Conservation (phyloP, 192 early-diverging fungal genomes). For the Coemansia sp. region DNA sequence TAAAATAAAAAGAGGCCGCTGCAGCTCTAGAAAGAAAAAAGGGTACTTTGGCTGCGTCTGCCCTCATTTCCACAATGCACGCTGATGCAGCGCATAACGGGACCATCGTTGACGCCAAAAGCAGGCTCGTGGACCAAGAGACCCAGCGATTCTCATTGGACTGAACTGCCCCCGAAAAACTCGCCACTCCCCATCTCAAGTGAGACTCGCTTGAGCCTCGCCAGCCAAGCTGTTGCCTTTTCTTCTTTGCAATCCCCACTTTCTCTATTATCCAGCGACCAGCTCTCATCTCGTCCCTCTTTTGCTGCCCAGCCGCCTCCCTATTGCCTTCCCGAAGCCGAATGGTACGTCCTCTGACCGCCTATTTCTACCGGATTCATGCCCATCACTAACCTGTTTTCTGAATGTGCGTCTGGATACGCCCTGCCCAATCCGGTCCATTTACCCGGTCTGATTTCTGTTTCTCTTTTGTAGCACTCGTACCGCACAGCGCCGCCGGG, state of each 20-base stretch:
- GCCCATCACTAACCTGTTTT: too few relatives aligned
- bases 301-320: not conserved
- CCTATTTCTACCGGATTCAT: too few relatives aligned
- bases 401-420: too few relatives aligned
- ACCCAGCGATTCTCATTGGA: not conserved
- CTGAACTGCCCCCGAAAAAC: conserved; percentile 35
- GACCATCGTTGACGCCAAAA: not conserved
- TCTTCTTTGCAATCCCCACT: not conserved
- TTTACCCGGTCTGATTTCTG: too few relatives aligned
- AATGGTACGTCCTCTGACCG: not conserved
- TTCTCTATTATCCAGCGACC: not conserved
- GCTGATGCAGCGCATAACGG: not conserved
- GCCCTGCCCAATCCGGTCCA: too few relatives aligned
- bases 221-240: not conserved
- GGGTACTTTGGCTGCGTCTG: not conserved
- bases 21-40: not conserved
- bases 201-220: not conserved
- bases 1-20: not conserved
- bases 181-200: conserved; percentile 34
- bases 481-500: too few relatives aligned
- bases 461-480: too few relatives aligned
- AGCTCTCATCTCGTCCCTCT: not conserved
- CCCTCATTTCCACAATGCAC: not conserved
- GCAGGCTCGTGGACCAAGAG: conserved; percentile 24
- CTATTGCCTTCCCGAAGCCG: not conserved